These are phyloP conservation scores for Ogataea paraovalis DNA, from an alignment of 805 yeast species.

Conservation along the genomic window DNA sequence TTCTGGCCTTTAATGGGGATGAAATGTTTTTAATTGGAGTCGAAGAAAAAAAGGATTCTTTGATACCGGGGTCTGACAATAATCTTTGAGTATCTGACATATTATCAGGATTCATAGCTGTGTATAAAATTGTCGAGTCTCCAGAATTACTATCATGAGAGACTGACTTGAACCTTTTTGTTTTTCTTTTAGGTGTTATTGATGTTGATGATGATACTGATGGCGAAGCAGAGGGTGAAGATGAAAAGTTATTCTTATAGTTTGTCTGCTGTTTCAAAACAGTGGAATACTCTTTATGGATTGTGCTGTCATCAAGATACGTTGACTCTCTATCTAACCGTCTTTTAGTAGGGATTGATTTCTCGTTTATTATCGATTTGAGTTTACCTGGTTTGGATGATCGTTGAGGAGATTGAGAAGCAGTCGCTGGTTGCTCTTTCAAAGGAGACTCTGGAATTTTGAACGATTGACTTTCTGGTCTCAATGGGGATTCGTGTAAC, in stretches of 20 bases:
- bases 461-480: neutral
- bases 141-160: too few relatives aligned
- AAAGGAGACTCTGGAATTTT: neutral
- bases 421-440: neutral
- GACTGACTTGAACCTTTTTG: conserved; percentile 1
- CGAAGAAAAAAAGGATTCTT: conserved; percentile 6
- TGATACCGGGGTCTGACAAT: conserved; percentile 1
- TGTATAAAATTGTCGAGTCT: neutral
- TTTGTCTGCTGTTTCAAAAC: conserved; percentile 21
- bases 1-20: conserved; percentile 2
- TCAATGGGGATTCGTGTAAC: neutral
- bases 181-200: neutral
- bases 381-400: conserved; percentile 3
- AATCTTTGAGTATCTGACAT: neutral
- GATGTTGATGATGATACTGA: neutral
- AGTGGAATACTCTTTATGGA: conserved; percentile 20
- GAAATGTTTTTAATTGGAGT: conserved; percentile 15
- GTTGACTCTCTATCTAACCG: conserved; percentile 5
- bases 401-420: neutral
- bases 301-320: conserved; percentile 10
- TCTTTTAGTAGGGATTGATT: conserved; percentile 17
- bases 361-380: conserved; percentile 9
- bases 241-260: conserved; percentile 23
- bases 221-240: conserved; percentile 12
- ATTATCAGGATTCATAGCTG: neutral